Base-by-base conservation (phyloP, 2,329 filamentous ascomycete species). In the Nemania abortiva region DNA sequence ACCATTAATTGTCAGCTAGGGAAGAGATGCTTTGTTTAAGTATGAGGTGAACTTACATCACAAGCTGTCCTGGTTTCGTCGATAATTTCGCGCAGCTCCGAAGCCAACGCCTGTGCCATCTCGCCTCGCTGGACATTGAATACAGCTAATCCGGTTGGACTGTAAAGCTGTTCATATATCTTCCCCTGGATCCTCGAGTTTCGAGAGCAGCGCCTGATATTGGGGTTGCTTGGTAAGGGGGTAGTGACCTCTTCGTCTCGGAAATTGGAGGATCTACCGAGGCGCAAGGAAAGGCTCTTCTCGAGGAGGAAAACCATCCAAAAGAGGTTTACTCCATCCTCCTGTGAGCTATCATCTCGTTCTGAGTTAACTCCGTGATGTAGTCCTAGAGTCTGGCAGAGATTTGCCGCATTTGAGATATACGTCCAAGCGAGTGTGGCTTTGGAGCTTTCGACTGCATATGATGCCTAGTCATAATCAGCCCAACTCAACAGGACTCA, bases 291-390 rank as follows among this genome's bases (percentile, higher is more conserved):
- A 2, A 82, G 70, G 0, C 79, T 76, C 37, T 79, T 81, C 22
- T 82, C 81, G 5, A 81, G 69, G 10, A 69, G 74, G 47, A 79
- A 80, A 6, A 82, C 75, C 1, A 75, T 71, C 80, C 79, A 81
- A 68, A 82, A 82, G 0, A 82, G 65, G 47, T 68, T 66, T 29
- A 73, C 64, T 39, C 74, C 72, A 5, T 62, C 47, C 22, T 37
- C 45, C 22, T 57, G 65, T 18, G 54, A 49, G 6, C 10, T 63
- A 22, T 58, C 55, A 9, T 71, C 67, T 29, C 60, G 63, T 31
- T 18, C 64, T 6, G 39, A 2, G 13, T 53, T 24, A 42, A 27
- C 45, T 18, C 58, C 0, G 1, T 73, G 75, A 68, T 82, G 79
- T 24, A 80, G 79, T 13, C 79, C 76, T 0, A 82, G 59, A 0